These are phyloP conservation scores for Sugiyamaella americana DNA, from an alignment of 805 yeast species.

Conservation along the genomic window DNA sequence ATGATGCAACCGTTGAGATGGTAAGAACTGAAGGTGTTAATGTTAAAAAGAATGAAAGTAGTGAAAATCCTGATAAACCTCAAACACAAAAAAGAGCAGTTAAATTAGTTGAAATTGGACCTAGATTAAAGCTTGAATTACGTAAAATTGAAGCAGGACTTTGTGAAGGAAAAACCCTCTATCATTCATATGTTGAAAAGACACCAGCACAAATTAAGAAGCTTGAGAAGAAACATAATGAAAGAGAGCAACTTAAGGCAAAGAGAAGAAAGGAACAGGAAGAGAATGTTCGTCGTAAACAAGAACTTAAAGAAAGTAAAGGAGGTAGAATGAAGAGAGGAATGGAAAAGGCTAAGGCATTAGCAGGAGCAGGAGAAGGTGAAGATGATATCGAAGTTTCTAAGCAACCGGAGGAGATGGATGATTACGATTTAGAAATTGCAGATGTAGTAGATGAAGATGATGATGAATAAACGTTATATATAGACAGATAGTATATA, in stretches of 20 bases:
- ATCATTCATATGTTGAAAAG: conserved; percentile 68
- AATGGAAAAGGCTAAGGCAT: conserved; percentile 32
- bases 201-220: conserved; percentile 51
- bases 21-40: conserved; percentile 3
- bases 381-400: conserved; percentile 40
- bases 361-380: conserved; percentile 27
- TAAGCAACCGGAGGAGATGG: conserved; percentile 40
- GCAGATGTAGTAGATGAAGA: conserved; percentile 21
- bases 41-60: background rate
- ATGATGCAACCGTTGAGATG: conserved; percentile 23
- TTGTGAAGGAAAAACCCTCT: conserved; percentile 81
- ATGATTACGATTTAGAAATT: conserved; percentile 30
- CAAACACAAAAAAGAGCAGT: conserved; percentile 69
- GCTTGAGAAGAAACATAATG: conserved; percentile 63
- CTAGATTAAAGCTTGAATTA: conserved; percentile 69
- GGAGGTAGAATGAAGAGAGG: conserved; percentile 61
- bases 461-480: conserved; percentile 7
- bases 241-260: conserved; percentile 54
- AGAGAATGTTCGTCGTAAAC: conserved; percentile 66
- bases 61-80: conserved; percentile 8
- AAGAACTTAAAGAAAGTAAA: conserved; percentile 66
- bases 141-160: conserved; percentile 89
- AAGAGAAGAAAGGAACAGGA: conserved; percentile 72
- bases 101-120: conserved; percentile 88
- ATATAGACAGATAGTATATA: too few species aligned